Evolutionary conservation across 2,329 filamentous ascomycete species (phyloP), one percentile per base, ranked within the genome.

Genomic region (Cercospora zeae-maydis): DNA sequence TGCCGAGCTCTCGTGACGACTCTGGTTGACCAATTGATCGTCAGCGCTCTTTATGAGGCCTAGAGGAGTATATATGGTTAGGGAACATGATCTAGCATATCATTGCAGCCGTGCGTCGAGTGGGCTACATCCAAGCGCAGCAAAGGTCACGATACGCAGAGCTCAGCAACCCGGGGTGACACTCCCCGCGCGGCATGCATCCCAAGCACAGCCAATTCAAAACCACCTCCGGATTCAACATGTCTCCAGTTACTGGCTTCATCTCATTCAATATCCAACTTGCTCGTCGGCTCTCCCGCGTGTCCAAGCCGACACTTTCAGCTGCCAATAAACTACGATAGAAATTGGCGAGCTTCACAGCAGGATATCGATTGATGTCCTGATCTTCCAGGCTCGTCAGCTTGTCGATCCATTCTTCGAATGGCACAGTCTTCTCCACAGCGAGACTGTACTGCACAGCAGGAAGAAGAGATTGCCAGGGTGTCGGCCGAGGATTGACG

Each of bases 201-300:
- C 21, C 8, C 8, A 9, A 34, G 11, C 31, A 34, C 8, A 34
- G 31, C 31, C 31, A 34, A 3, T 2, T 61, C 59, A 64, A 13
- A 66, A 58, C 65, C 65, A 66, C 27, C 57, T 57, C 11, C 61
- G 59, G 16, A 70, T 54, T 59, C 55, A 71, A 62, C 63, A 69
- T 59, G 4, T 63, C 66, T 5, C 51, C 53, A 4, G 61, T 60
- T 0, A 72, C 63, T 2, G 67, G 36, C 3, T 56, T 62, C 57
- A 72, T 57, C 42, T 67, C 69, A 19, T 61, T 71, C 61, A 76
- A 66, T 6, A 70, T 71, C 51, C 61, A 63, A 19, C 71, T 74
- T 52, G 70, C 69, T 63, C 70, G 65, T 1, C 37, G 59, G 60
- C 73, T 74, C 37, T 66, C 63, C 27, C 70, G 74, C 52, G 70